Evolutionary conservation across 2,329 filamentous ascomycete genomes (phyloP), one percentile per base, ranked within the genome.

Genomic region (Elsinoe australis): DNA sequence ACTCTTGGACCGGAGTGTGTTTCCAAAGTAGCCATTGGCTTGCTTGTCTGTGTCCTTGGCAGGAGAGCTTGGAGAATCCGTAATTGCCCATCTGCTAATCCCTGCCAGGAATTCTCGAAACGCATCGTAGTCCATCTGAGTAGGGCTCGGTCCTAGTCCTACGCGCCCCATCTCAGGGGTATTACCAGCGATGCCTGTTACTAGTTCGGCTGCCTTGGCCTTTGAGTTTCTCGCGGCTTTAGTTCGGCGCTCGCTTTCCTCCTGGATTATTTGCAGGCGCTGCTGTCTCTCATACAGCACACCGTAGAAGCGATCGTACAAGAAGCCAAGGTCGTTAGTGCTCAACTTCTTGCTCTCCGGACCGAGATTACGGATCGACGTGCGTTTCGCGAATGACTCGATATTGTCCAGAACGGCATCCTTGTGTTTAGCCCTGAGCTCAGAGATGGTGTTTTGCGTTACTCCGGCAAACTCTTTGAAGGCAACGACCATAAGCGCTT

Each of bases 391-490:
- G 61, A 98, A 98, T 58, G 80, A 95, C 68, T 96, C 92, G 60
- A 98, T 96, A 55, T 89, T 95, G 64, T 88, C 88, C 49, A 98
- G 73, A 24, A 98, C 92, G 0, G 85, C 83, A 60, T 92, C 87
- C 67, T 96, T 96, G 67, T 96, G 94, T 67, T 89, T 94, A 32
- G 85, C 74, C 17, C 92, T 82, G 61, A 94, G 76, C 55, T 96
- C 92, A 0, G 84, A 85, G 52, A 98, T 89, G 44, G 83, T 95
- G 61, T 81, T 83, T 62, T 98, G 90, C 0, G 92, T 98, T 56
- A 98, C 95, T 32, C 83, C 87, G 0, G 90, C 85, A 61, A 98
- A 98, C 61, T 98, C 92, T 58, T 95, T 96, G 70, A 98, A 98
- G 0, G 92, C 92, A 15, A 96, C 92, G 2, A 98, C 92, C 89